Conservation (phyloP, 768 basidiomycete genomes). For the Termitomyces sp. region DNA sequence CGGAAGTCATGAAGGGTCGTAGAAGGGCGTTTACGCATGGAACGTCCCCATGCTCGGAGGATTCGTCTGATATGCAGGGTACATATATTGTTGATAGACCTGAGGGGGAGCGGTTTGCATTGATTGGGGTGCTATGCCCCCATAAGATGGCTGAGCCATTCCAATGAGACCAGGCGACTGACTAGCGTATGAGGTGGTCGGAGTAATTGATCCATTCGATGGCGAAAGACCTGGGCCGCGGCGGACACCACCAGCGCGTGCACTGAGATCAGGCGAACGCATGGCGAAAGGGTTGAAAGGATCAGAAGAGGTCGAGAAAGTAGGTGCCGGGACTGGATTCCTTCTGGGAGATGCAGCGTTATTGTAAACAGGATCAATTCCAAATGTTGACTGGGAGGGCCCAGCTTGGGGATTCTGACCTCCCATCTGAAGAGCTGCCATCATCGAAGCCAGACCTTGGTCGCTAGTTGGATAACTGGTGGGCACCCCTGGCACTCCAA, state of each 20-base stretch:
- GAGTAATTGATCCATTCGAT: slow-evolving; percentile 45
- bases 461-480: slow-evolving; percentile 81
- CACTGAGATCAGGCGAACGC: slow-evolving; percentile 43
- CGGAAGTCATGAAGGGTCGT: slow-evolving; percentile 45
- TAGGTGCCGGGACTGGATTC: slow-evolving; percentile 30
- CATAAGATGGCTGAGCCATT: slow-evolving; percentile 68
- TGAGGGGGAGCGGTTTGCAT: slow-evolving; percentile 59
- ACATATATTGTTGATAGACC: slow-evolving; percentile 81
- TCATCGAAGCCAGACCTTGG: slow-evolving; percentile 87
- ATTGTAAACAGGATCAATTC: slow-evolving; percentile 61
- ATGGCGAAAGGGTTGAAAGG: slow-evolving; percentile 53
- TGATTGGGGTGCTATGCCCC: slow-evolving; percentile 45
- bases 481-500: slow-evolving; percentile 72
- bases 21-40: slow-evolving; percentile 51
- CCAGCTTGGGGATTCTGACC: slow-evolving; percentile 83
- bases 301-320: slow-evolving; percentile 43
- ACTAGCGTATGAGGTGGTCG: slow-evolving; percentile 43
- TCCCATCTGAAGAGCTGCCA: slow-evolving; percentile 90
- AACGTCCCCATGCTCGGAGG: slow-evolving; percentile 78
- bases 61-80: slow-evolving; percentile 78
- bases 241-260: slow-evolving; percentile 46
- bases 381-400: slow-evolving; percentile 61
- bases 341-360: slow-evolving; percentile 38
- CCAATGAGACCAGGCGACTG: slow-evolving; percentile 66
- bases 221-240: slow-evolving; percentile 46